Base-by-base conservation (phyloP, 768 basidiomycete genomes). In the Suillus placidus region DNA sequence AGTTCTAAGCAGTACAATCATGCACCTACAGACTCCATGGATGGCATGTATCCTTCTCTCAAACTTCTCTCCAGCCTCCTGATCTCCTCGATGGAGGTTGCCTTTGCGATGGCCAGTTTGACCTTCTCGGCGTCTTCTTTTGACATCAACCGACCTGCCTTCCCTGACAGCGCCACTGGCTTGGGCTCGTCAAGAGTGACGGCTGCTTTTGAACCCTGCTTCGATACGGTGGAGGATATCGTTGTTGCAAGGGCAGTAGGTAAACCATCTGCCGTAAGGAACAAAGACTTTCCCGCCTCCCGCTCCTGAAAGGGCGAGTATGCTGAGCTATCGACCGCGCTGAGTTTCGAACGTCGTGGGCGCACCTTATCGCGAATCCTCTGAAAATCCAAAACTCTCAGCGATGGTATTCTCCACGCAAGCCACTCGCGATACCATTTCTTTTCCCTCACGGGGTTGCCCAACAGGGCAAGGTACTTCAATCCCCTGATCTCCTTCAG, bases 351-450 rank as follows among this genome's bases (percentile, higher is more conserved):
- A 52, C 62, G 74, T 73, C 77, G 77, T 80, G 77, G 78, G 81
- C 89, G 83, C 82, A 95, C 94, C 88, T 95, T 94, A 78, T 95
- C 94, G 77, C 91, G 89, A 73, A 97, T 92, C 80, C 94, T 88
- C 85, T 94, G 92, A 80, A 93, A 97, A 86, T 97, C 94, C 75
- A 97, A 84, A 80, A 94, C 92, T 85, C 95, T 89, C 75, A 97
- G 85, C 75, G 86, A 85, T 78, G 90, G 88, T 83, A 94, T 83
- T 81, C 89, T 88, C 87, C 88, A 94, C 71, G 92, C 88, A 83
- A 95, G 87, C 94, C 94, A 97, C 82, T 94, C 93, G 82, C 94
- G 92, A 83, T 96, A 97, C 88, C 91, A 93, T 87, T 94, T 93
- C 84, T 92, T 92, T 82, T 95, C 91, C 75, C 84, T 81, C 38